Percentiles rank a stretch among this genome's conserved stretches.
Evolutionary conservation across 2,329 filamentous ascomycete species (phyloP).

Genomic region (Diaporthe velutina): DNA sequence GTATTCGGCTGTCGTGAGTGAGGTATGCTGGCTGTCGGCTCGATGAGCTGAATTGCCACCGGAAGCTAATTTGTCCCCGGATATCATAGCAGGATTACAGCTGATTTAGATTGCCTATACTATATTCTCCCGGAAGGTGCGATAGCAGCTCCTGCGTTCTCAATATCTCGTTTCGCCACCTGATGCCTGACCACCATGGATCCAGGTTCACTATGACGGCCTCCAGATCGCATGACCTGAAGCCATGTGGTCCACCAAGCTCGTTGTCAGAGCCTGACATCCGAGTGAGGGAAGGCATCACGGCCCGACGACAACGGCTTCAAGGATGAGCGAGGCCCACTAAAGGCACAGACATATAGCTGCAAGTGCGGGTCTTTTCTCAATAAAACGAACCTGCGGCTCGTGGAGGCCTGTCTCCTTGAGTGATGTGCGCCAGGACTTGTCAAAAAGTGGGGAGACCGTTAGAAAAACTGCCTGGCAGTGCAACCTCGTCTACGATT

Average conservation of each 20-base stretch:
- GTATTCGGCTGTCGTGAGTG: not conserved
- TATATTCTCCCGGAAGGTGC: not conserved
- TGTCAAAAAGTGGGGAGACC: not conserved
- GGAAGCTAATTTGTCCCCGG: not conserved
- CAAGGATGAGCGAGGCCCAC: not conserved
- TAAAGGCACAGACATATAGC: not conserved
- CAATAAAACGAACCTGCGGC: not conserved
- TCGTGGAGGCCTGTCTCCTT: not conserved
- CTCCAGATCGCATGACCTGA: not conserved
- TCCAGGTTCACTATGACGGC: not conserved
- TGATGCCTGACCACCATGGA: not conserved
- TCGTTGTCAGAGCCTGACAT: not conserved
- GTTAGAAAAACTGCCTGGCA: not conserved
- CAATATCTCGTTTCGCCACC: not conserved
- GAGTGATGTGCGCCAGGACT: not conserved
- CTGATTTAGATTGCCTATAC: not conserved
- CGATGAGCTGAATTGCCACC: not conserved
- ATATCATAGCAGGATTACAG: not conserved
- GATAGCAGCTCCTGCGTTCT: not conserved
- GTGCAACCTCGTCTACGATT: conserved; percentile 14
- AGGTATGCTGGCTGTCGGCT: not conserved
- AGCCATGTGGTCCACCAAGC: not conserved
- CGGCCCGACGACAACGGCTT: conserved; percentile 18
- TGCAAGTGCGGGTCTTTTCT: not conserved
- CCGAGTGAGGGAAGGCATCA: conserved; percentile 7